Percentiles rank a stretch among this genome's conserved stretches.
Conservation (phyloP, 2,329 filamentous ascomycete genomes). For the Exophiala alcalophila region DNA sequence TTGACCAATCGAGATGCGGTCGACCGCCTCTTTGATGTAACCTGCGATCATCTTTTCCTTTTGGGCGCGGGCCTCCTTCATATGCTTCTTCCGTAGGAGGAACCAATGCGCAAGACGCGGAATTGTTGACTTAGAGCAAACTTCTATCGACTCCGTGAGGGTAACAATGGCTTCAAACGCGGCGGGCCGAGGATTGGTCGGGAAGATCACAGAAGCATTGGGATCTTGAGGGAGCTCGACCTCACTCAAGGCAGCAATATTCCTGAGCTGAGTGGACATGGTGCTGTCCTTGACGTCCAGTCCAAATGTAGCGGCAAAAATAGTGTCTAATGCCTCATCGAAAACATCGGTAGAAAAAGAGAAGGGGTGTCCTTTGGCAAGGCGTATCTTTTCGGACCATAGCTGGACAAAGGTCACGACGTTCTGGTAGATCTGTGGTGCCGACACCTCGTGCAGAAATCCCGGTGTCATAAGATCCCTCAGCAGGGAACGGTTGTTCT, state of each 20-base stretch:
- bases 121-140: slow-evolving; percentile 17
- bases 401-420: slow-evolving; percentile 32
- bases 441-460: slow-evolving; percentile 34
- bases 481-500: slow-evolving; percentile 9
- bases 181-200: slow-evolving; percentile 6
- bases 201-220: slow-evolving; percentile 7
- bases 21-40: slow-evolving; percentile 18
- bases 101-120: slow-evolving; percentile 27
- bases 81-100: slow-evolving; percentile 17
- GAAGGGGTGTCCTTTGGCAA: slow-evolving; percentile 37
- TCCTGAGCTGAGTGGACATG: slow-evolving; percentile 28
- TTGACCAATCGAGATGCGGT: slow-evolving; percentile 28
- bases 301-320: slow-evolving; percentile 41
- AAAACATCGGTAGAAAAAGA: slow-evolving; percentile 36
- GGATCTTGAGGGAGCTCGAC: background rate
- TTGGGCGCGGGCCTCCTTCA: slow-evolving; percentile 27
- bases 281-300: slow-evolving; percentile 34
- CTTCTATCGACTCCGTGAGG: slow-evolving; percentile 25
- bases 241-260: slow-evolving; percentile 10
- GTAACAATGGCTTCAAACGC: slow-evolving; percentile 15
- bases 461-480: slow-evolving; percentile 19
- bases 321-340: slow-evolving; percentile 39
- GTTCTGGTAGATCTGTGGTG: slow-evolving; percentile 32
- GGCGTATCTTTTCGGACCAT: slow-evolving; percentile 33
- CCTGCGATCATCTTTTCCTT: slow-evolving; percentile 27